Percentiles rank a stretch among this genome's conserved stretches.
Conservation (phyloP, 208 protist genomes). For the Trypanosoma theileri region DNA sequence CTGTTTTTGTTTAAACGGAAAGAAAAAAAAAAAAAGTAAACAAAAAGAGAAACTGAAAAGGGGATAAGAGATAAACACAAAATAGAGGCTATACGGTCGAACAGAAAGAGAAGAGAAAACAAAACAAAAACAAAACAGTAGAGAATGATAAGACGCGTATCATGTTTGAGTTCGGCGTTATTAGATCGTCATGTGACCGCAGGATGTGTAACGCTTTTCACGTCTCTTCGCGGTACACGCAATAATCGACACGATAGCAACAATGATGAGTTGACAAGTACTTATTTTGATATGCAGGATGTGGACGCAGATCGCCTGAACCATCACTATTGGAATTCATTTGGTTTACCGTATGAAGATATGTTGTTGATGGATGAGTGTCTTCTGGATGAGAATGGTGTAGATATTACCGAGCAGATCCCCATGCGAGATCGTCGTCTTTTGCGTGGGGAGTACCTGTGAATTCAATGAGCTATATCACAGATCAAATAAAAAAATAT, state of each 20-base stretch:
- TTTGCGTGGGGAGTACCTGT: constrained; percentile 22
- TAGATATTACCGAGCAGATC: constrained; percentile 10
- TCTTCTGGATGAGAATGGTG: constrained; percentile 11
- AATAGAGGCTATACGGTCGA: too few relatives aligned
- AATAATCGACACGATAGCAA: constrained; percentile 16
- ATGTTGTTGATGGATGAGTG: constrained; percentile 29
- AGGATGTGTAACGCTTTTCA: not conserved
- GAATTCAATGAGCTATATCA: too few relatives aligned
- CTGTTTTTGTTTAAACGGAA: too few relatives aligned
- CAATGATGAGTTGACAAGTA: constrained; percentile 16
- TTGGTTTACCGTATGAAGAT: constrained; percentile 39
- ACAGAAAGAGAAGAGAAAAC: too few relatives aligned
- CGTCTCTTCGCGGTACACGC: not conserved
- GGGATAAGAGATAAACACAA: too few relatives aligned
- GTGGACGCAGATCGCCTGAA: constrained; percentile 70
- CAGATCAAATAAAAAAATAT: not conserved
- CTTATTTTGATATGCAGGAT: constrained; percentile 78
- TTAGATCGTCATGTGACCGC: not conserved
- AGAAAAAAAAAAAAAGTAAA: too few relatives aligned
- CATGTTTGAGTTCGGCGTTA: not conserved
- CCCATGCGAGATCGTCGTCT: constrained; percentile 10
- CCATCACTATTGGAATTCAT: constrained; percentile 78
- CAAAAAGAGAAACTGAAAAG: too few relatives aligned
- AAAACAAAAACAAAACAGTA: too few relatives aligned
- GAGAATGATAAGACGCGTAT: constrained; percentile 3